A percentile compares a stretch with the other conserved stretches of the same genome.
These are phyloP conservation scores for Eremochloa ophiuroides DNA, from an alignment of 176 grass and related monocot species.

Conservation along the genomic window DNA sequence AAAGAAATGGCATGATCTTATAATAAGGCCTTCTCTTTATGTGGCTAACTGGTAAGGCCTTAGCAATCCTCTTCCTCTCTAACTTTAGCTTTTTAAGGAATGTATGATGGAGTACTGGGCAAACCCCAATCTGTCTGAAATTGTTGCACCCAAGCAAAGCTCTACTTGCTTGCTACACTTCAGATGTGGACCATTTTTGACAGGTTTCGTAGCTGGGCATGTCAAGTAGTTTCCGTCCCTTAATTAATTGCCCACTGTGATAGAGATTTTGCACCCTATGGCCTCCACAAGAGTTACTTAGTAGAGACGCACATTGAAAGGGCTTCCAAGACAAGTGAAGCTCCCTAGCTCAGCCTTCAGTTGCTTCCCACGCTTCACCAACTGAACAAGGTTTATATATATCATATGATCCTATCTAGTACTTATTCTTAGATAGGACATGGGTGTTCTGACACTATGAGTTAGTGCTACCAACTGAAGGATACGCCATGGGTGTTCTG, in stretches of 20 bases:
- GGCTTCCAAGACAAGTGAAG: slow-evolving; percentile 54
- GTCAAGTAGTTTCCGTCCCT: slow-evolving; percentile 22
- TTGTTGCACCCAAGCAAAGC: slow-evolving; percentile 38
- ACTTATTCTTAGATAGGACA: slow-evolving; percentile 18
- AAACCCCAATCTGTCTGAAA: not conserved
- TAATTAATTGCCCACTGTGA: slow-evolving; percentile 34
- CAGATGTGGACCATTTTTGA: not conserved
- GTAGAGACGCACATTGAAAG: slow-evolving; percentile 24
- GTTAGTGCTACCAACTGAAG: slow-evolving; percentile 19
- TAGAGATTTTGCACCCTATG: slow-evolving; percentile 35
- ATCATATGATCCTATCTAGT: slow-evolving; percentile 24
- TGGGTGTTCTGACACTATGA: too few relatives aligned
- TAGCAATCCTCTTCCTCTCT: not conserved
- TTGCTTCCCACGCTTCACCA: slow-evolving; percentile 35
- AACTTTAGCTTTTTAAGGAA: not conserved
- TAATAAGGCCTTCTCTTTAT: not conserved
- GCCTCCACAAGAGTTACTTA: slow-evolving; percentile 25
- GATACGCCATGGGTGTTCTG: slow-evolving; percentile 43
- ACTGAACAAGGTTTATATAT: slow-evolving; percentile 49
- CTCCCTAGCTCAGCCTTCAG: slow-evolving; percentile 40
- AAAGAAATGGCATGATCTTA: not conserved
- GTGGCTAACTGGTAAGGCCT: not conserved
- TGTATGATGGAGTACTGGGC: not conserved
- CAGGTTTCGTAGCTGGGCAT: slow-evolving; percentile 6
- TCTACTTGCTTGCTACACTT: slow-evolving; percentile 20